Conservation (phyloP, 1,284 basidiomycete species). For the Malassezia caprae region DNA sequence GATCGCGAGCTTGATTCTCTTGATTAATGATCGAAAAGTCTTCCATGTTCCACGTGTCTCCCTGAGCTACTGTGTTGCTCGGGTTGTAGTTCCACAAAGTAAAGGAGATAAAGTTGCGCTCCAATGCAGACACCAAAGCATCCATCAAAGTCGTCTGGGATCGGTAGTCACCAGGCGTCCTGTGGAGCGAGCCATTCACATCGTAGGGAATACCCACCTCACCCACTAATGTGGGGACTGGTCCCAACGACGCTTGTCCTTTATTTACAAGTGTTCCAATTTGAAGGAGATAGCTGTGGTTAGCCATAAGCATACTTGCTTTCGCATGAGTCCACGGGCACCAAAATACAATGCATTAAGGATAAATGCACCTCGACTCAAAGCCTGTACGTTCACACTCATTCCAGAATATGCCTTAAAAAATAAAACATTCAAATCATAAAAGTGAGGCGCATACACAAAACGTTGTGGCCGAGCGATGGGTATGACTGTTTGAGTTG, state of each 20-base stretch:
- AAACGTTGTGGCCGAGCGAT: constrained; percentile 21
- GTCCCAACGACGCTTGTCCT: constrained; percentile 28
- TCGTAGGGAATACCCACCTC: constrained; percentile 46
- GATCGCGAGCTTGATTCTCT: constrained; percentile 49
- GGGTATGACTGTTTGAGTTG: constrained; percentile 10
- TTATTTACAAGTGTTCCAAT: constrained; percentile 20
- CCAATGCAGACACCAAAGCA: constrained; percentile 44
- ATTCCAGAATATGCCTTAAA: constrained; percentile 28
- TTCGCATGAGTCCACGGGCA: constrained; percentile 22
- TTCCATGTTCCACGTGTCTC: constrained; percentile 91
- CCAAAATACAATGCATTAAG: constrained; percentile 39
- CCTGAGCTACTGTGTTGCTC: constrained; percentile 63
- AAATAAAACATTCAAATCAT: constrained; percentile 47
- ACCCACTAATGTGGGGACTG: constrained; percentile 36
- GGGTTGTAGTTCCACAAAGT: constrained; percentile 89
- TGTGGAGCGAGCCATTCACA: constrained; percentile 29
- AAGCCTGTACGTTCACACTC: constrained; percentile 44
- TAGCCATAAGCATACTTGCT: constrained; percentile 15
- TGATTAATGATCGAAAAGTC: constrained; percentile 62
- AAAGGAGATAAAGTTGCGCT: constrained; percentile 39
- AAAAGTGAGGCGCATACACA: constrained; percentile 45
- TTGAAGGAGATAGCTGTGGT: constrained; percentile 21
- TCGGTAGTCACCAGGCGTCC: constrained; percentile 57
- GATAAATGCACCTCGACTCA: constrained; percentile 38
- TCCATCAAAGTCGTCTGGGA: constrained; percentile 49